Base-by-base conservation (phyloP, 495 filamentous ascomycete species). In the Annulohypoxylon bovei region DNA sequence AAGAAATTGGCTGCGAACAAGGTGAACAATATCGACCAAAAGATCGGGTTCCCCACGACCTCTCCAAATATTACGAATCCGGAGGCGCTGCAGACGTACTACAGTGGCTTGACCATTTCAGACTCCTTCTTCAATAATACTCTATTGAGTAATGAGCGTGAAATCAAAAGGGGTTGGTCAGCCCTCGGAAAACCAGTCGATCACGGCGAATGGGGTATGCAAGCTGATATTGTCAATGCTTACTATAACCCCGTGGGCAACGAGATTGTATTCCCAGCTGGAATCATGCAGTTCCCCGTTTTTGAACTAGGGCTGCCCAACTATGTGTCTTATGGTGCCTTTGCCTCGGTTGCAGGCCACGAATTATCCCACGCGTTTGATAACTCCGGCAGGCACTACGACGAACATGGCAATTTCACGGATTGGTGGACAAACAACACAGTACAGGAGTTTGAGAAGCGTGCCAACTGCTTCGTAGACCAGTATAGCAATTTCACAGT, bases 341-440 rank as follows among this genome's bases (percentile, higher is more conserved):
- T 93, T 70, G 90, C 89, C 32, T 83, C 89, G 3, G 87, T 93
- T 33, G 88, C 87, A 49, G 90, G 90, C 7, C 90, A 93, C 76
- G 91, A 93, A 73, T 84, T 93, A 14, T 89, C 87, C 3, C 91
- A 93, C 76, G 89, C 89, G 12, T 92, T 93, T 68, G 91, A 93
- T 76, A 89, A 84, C 30, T 87, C 81, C 3, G 91, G 91, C 46
- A 82, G 88, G 25, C 85, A 90, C 70, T 92, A 89, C 54, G 88
- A 92, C 66, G 82, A 89, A 73, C 86, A 83, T 18, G 91, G 90
- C 39, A 89, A 89, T 65, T 87, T 83, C 64, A 88, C 85, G 0
- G 83, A 90, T 69, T 93, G 91, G 91, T 93, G 90, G 90, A 86
- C 88, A 44, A 82, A 89, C 11, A 78, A 81, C 53, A 92, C 90